Percentiles rank a stretch among this genome's conserved stretches.
Evolutionary conservation across 352 stramenopile species (phyloP).

Genomic region (Phytophthora multivora): DNA sequence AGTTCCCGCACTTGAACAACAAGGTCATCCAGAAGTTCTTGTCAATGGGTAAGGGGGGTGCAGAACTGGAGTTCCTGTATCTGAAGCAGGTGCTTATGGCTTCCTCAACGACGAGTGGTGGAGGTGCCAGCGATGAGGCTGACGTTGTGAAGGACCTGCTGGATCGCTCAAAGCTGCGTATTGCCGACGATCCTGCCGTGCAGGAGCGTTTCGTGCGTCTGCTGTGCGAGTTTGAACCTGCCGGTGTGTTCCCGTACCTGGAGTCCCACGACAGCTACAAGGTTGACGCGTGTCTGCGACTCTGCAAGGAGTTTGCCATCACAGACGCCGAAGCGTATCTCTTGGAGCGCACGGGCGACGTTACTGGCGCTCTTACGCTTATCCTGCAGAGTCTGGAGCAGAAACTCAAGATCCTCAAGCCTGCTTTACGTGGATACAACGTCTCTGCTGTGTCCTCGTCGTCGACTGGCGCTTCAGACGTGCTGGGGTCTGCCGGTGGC

Average conservation of each 20-base stretch:
- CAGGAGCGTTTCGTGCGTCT: slow-evolving; percentile 85
- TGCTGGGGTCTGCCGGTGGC: slow-evolving; percentile 33
- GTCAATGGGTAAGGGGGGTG: slow-evolving; percentile 77
- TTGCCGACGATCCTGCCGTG: slow-evolving; percentile 80
- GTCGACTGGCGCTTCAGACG: slow-evolving; percentile 33
- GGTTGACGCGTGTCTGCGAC: slow-evolving; percentile 81
- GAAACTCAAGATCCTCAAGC: slow-evolving; percentile 92
- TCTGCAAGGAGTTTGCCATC: slow-evolving; percentile 87
- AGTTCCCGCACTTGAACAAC: slow-evolving; percentile 87
- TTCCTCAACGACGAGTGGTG: slow-evolving; percentile 49
- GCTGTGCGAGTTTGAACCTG: slow-evolving; percentile 80
- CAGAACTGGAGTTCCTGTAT: slow-evolving; percentile 83
- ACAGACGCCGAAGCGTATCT: slow-evolving; percentile 92
- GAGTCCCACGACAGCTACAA: slow-evolving; percentile 89
- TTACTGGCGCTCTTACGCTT: slow-evolving; percentile 91
- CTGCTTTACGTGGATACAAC: slow-evolving; percentile 80
- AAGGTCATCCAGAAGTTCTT: slow-evolving; percentile 86
- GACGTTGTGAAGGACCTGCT: slow-evolving; percentile 83
- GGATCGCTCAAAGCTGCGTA: slow-evolving; percentile 79
- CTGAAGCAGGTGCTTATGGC: slow-evolving; percentile 80
- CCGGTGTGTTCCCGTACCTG: slow-evolving; percentile 78
- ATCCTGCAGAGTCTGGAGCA: slow-evolving; percentile 94
- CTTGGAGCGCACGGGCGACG: slow-evolving; percentile 93
- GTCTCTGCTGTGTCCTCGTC: slow-evolving; percentile 44
- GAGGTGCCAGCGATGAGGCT: slow-evolving; percentile 59